Base-by-base conservation (phyloP, 2,329 filamentous ascomycete species). In the Apiospora pterosperma region DNA sequence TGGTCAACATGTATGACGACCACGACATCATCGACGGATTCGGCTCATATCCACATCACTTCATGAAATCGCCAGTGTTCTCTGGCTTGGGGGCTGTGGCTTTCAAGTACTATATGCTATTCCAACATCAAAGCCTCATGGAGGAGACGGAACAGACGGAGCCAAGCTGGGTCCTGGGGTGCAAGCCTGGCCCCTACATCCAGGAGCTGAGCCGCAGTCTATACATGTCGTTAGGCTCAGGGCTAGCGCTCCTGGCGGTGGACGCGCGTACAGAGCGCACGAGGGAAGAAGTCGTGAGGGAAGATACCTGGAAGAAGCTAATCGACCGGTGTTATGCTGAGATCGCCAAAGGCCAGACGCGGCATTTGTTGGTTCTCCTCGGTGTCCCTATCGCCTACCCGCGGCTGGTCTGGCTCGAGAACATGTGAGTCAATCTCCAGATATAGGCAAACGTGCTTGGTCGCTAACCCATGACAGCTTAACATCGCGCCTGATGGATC, bases 41-140 rank as follows among this genome's bases (percentile, higher is more conserved):
- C 74, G 96, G 96, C 7, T 97, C 93, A 0, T 99, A 98, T 76
- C 90, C 94, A 4, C 87, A 97, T 69, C 88, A 92, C 69, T 96
- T 97, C 73, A 98, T 97, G 93, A 88, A 86, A 69, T 92, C 92
- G 3, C 91, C 92, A 0, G 92, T 98, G 0, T 97, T 99, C 75
- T 90, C 90, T 2, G 96, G 96, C 0, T 78, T 99, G 10, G 96
- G 96, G 2, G 91, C 91, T 41, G 88, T 98, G 61, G 95, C 95
- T 0, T 98, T 96, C 85, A 99, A 99, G 76, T 99, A 98, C 78
- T 99, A 99, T 73, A 90, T 99, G 89, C 85, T 99, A 10, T 99
- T 99, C 80, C 96, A 99, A 76, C 96, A 99, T 71, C 96, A 99
- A 76, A 97, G 91, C 69, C 83, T 97, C 4, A 80, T 88, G 0